phyloP scores from a whole-genome alignment of 768 basidiomycete species.

The Mycena polygramma region DNA sequence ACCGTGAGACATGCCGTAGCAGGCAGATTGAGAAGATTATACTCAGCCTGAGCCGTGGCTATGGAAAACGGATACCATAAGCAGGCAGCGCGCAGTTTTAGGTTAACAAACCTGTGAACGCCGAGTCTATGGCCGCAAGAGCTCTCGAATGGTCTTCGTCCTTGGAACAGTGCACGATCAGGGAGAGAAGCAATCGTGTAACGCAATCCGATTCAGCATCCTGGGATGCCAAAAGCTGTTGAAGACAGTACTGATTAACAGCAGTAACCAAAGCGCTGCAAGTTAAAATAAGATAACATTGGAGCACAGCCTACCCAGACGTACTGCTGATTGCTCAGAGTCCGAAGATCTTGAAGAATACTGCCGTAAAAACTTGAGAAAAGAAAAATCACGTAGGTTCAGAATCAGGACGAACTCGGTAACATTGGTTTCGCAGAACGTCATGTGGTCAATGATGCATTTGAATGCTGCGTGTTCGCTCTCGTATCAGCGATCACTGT shows the following conservation, averaged over 20 bases:
- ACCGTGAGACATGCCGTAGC: conserved; percentile 83
- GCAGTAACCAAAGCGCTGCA: conserved; percentile 73
- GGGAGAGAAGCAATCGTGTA: conserved; percentile 78
- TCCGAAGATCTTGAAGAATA: conserved; percentile 81
- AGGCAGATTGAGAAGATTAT: conserved; percentile 72
- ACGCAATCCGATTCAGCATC: conserved; percentile 58
- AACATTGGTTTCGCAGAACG: conserved; percentile 76
- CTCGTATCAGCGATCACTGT: conserved; percentile 39
- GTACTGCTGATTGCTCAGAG: conserved; percentile 77
- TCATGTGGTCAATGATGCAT: conserved; percentile 84
- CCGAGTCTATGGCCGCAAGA: conserved; percentile 68
- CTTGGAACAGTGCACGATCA: conserved; percentile 86
- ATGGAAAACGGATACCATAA: conserved; percentile 50
- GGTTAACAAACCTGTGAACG: conserved; percentile 69
- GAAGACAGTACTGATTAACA: conserved; percentile 74
- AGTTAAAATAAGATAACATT: conserved; percentile 36
- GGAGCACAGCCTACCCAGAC: conserved; percentile 43
- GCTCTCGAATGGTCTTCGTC: conserved; percentile 77
- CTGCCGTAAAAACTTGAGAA: conserved; percentile 53
- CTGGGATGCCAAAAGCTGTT: conserved; percentile 55
- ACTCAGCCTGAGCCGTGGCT: conserved; percentile 71
- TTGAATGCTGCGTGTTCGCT: conserved; percentile 70
- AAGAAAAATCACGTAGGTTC: neutral
- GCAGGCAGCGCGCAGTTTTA: conserved; percentile 33
- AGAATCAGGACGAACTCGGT: conserved; percentile 71